These are phyloP conservation scores for Sphagnurus paluster DNA, from an alignment of 1,284 basidiomycete species.

Conservation along the genomic window DNA sequence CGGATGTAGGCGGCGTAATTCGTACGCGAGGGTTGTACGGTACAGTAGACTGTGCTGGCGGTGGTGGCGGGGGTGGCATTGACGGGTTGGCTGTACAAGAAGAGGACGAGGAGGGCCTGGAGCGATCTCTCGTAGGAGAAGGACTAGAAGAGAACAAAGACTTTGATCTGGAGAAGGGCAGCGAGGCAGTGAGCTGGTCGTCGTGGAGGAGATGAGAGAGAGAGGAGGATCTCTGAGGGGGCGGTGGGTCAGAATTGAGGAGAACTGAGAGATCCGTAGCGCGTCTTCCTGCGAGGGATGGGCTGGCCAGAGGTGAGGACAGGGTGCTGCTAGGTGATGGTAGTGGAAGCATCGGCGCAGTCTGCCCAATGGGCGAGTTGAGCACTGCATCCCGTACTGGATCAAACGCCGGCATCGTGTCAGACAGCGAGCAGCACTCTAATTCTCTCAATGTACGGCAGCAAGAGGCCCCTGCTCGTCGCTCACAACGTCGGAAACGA, in stretches of 20 bases:
- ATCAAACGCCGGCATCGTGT: constrained; percentile 74
- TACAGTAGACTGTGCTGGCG: constrained; percentile 25
- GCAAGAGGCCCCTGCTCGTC: constrained; percentile 16
- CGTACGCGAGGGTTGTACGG: constrained; percentile 68
- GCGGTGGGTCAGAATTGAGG: constrained; percentile 58
- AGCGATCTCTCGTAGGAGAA: constrained; percentile 27
- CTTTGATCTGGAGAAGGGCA: constrained; percentile 32
- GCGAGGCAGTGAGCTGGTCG: constrained; percentile 34
- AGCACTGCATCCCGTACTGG: constrained; percentile 80
- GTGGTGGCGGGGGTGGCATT: constrained; percentile 29
- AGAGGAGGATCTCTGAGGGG: constrained; percentile 41
- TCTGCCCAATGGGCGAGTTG: constrained; percentile 51
- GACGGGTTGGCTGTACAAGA: constrained; percentile 30
- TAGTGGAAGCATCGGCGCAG: constrained; percentile 20
- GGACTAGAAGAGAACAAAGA: constrained; percentile 20
- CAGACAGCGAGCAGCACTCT: constrained; percentile 18
- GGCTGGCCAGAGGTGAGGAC: constrained; percentile 38
- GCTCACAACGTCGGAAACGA: constrained; percentile 17
- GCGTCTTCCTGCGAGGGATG: constrained; percentile 50
- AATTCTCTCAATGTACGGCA: constrained; percentile 11
- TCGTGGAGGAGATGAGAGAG: constrained; percentile 53
- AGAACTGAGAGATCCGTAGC: constrained; percentile 71
- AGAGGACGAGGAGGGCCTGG: constrained; percentile 31
- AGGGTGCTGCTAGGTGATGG: constrained; percentile 23
- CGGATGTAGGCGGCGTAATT: constrained; percentile 57